Evolutionary conservation across 768 basidiomycete genomes (phyloP).

Genomic region (Boletus tomentosulus): DNA sequence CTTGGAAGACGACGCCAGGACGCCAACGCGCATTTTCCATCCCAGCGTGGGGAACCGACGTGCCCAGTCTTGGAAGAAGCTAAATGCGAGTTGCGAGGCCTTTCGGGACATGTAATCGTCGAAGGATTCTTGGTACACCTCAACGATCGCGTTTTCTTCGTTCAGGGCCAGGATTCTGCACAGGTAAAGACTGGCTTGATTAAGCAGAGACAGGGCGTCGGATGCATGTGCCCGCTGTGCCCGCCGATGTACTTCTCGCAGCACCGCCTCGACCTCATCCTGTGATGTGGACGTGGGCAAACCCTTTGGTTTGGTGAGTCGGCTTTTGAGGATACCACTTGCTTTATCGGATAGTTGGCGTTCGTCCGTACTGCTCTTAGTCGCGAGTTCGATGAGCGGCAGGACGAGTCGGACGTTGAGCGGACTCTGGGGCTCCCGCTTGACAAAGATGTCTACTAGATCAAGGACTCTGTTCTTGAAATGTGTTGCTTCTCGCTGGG

Average conservation of each 20-base stretch:
- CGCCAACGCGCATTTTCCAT: constrained; percentile 58
- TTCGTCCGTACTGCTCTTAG: constrained; percentile 68
- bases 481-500: constrained; percentile 85
- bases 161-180: constrained; percentile 45
- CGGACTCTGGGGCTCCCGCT: constrained; percentile 71
- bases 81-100: constrained; percentile 64
- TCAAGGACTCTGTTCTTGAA: constrained; percentile 97
- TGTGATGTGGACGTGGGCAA: constrained; percentile 36
- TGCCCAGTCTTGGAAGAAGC: constrained; percentile 78
- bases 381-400: constrained; percentile 74
- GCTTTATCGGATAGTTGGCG: constrained; percentile 88
- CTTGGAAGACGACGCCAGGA: constrained; percentile 53
- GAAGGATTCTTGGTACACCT: constrained; percentile 63
- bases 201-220: constrained; percentile 61
- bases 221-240: constrained; percentile 63
- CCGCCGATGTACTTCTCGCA: constrained; percentile 65
- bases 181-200: constrained; percentile 68
- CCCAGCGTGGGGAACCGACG: constrained; percentile 58
- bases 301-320: constrained; percentile 74
- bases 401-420: constrained; percentile 62
- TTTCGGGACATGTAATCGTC: constrained; percentile 78
- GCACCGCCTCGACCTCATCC: constrained; percentile 39
- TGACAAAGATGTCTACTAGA: constrained; percentile 82
- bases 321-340: constrained; percentile 66
- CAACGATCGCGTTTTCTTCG: constrained; percentile 40